phyloP scores from a whole-genome alignment of 2,329 filamentous ascomycete genomes.

The Ploettnerulaceae sp. region DNA sequence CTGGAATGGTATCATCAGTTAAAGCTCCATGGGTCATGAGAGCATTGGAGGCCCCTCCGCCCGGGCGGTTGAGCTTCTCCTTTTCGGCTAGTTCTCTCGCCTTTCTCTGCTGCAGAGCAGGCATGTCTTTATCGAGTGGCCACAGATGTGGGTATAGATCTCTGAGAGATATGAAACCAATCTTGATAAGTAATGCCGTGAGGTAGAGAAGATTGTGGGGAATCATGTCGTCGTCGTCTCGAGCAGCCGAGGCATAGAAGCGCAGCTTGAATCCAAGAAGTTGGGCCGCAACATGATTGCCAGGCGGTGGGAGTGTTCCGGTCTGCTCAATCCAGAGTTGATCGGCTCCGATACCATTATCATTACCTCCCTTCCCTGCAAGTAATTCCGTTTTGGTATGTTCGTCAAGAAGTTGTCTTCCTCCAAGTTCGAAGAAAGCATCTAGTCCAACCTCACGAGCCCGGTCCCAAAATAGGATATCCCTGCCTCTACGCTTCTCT shows the following conservation, averaged over 20 bases:
- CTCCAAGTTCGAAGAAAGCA: slow-evolving; percentile 87
- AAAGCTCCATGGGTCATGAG: slow-evolving; percentile 82
- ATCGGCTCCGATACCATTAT: slow-evolving; percentile 47
- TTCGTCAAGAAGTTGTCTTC: slow-evolving; percentile 58
- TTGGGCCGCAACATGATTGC: slow-evolving; percentile 89
- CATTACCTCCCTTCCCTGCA: slow-evolving; percentile 36
- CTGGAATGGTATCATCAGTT: slow-evolving; percentile 68
- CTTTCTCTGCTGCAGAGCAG: slow-evolving; percentile 62
- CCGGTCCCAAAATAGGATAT: slow-evolving; percentile 73
- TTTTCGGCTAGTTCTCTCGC: slow-evolving; percentile 73
- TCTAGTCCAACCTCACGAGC: slow-evolving; percentile 71
- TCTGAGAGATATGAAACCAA: slow-evolving; percentile 88
- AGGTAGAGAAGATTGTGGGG: slow-evolving; percentile 92
- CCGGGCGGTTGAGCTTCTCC: slow-evolving; percentile 65
- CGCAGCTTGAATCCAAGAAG: slow-evolving; percentile 94
- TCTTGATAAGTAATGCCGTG: slow-evolving; percentile 88
- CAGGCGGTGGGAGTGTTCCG: slow-evolving; percentile 73
- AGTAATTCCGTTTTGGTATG: slow-evolving; percentile 46
- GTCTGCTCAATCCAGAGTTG: slow-evolving; percentile 76
- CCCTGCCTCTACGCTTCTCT: slow-evolving; percentile 57
- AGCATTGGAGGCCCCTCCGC: slow-evolving; percentile 70
- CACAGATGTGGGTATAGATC: slow-evolving; percentile 92
- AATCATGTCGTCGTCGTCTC: slow-evolving; percentile 69
- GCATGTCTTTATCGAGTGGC: slow-evolving; percentile 80
- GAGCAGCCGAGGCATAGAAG: slow-evolving; percentile 81